These are phyloP conservation scores for Perkinsus chesapeaki DNA, from an alignment of 169 alveolate genomes.

Conservation along the genomic window DNA sequence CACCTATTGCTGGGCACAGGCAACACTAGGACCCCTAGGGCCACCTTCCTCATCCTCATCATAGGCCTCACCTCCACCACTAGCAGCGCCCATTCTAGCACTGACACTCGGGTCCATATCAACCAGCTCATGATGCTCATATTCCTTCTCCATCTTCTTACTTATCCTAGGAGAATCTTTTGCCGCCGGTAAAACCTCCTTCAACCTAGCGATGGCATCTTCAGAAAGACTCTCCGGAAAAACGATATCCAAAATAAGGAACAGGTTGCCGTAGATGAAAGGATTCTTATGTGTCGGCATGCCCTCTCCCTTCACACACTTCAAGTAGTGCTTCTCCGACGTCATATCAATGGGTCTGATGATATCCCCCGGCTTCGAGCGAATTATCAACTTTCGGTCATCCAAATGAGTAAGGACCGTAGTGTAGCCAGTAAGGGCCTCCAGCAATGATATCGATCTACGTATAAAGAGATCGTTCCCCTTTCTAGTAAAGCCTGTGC, in stretches of 20 bases:
- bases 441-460: conserved; percentile 76
- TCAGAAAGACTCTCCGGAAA: conserved; percentile 77
- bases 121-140: neutral
- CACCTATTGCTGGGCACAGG: conserved; percentile 35
- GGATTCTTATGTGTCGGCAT: conserved; percentile 91
- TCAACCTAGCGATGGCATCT: conserved; percentile 15
- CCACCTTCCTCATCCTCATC: conserved; percentile 34
- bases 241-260: conserved; percentile 80
- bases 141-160: neutral
- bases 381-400: conserved; percentile 53
- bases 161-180: neutral
- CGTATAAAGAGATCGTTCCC: conserved; percentile 87
- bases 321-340: conserved; percentile 14
- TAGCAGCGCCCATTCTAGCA: neutral
- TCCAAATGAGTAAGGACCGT: conserved; percentile 86
- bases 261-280: conserved; percentile 83
- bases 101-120: conserved; percentile 1
- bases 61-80: conserved; percentile 31
- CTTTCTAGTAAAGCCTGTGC: conserved; percentile 79
- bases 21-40: conserved; percentile 36
- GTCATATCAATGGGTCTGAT: conserved; percentile 74
- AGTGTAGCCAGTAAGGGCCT: conserved; percentile 89
- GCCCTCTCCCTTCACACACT: conserved; percentile 85
- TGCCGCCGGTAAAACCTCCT: conserved; percentile 24
- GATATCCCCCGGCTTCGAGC: conserved; percentile 71